Evolutionary conservation across 2,329 filamentous ascomycete genomes (phyloP).

Genomic region (Zymoseptoria tritici): DNA sequence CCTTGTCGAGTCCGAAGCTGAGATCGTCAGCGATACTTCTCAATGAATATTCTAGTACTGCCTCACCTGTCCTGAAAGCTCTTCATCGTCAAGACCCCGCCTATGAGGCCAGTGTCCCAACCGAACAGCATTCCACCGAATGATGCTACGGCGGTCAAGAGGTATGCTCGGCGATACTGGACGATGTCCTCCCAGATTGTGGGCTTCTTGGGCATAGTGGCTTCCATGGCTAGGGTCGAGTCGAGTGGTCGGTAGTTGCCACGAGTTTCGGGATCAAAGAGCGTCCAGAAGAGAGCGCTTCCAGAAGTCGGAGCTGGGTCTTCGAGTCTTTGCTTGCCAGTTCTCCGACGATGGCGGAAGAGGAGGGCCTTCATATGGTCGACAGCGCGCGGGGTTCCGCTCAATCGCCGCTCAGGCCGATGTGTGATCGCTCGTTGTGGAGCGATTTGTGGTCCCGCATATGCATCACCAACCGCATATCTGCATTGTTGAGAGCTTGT

Average conservation of each 20-base stretch:
- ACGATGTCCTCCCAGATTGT: conserved; percentile 35
- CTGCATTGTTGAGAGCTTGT: neutral
- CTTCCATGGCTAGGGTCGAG: conserved; percentile 19
- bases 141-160: conserved; percentile 36
- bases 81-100: conserved; percentile 37
- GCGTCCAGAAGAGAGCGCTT: neutral
- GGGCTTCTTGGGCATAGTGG: conserved; percentile 18
- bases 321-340: conserved; percentile 1
- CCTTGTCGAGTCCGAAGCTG: conserved; percentile 32
- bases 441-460: neutral
- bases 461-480: neutral
- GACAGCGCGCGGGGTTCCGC: neutral
- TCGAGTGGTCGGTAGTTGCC: conserved; percentile 9
- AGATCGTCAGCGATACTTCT: neutral
- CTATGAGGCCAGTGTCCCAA: conserved; percentile 16
- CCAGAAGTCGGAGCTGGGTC: neutral
- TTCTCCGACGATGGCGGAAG: neutral
- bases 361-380: conserved; percentile 5
- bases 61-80: conserved; percentile 32
- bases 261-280: neutral
- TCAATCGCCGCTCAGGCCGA: conserved; percentile 3
- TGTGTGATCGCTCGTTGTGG: neutral
- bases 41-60: neutral
- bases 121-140: conserved; percentile 34
- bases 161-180: conserved; percentile 34